Percentiles rank a stretch among this genome's conserved stretches.
These are phyloP conservation scores for Trifolium subterraneum DNA, from an alignment of 306 rosid genomes.

Conservation along the genomic window DNA sequence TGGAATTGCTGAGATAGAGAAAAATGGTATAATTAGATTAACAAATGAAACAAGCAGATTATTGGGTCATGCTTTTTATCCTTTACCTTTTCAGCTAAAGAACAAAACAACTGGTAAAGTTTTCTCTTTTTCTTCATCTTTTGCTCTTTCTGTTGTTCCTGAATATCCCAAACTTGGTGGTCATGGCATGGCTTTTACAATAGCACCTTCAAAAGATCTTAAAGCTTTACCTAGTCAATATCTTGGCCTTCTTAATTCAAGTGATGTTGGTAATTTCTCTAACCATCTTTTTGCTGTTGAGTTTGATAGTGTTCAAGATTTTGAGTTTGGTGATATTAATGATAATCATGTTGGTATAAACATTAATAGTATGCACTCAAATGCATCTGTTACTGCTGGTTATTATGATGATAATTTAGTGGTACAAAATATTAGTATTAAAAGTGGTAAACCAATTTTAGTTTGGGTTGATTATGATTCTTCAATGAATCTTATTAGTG, in stretches of 20 bases:
- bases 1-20: conserved; percentile 58
- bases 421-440: conserved; percentile 51
- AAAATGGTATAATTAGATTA: conserved; percentile 59
- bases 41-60: conserved; percentile 72
- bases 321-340: conserved; percentile 79
- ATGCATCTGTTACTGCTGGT: conserved; percentile 54
- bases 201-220: conserved; percentile 57
- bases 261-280: conserved; percentile 63
- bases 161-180: conserved; percentile 88
- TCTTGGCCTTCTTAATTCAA: conserved; percentile 70
- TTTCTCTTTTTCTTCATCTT: conserved; percentile 73
- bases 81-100: conserved; percentile 57
- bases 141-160: conserved; percentile 69
- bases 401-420: conserved; percentile 48
- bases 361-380: conserved; percentile 66
- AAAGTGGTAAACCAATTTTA: conserved; percentile 61
- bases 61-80: conserved; percentile 66
- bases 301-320: conserved; percentile 85
- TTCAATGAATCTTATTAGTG: conserved; percentile 42
- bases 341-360: conserved; percentile 86
- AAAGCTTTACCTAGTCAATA: conserved; percentile 77
- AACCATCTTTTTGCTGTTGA: conserved; percentile 81
- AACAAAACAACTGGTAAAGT: conserved; percentile 63
- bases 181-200: conserved; percentile 81
- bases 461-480: conserved; percentile 87